phyloP scores from a whole-genome alignment of 75 land plant species.

The Selaginella tamariscina region DNA sequence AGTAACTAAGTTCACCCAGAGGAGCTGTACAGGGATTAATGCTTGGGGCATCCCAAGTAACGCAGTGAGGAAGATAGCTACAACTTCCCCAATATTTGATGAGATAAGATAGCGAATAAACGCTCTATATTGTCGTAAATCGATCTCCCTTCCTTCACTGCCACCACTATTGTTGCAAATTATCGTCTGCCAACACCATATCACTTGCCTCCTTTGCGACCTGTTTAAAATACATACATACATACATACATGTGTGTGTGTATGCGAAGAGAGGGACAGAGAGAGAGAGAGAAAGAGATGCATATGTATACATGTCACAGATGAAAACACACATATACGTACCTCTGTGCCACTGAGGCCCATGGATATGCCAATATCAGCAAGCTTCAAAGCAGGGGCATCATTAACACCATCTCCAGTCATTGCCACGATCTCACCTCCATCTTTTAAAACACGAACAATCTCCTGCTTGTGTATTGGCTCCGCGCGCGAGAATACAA shows the following conservation, averaged over 20 bases:
- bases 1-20: slow-evolving; percentile 10
- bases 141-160: neutral
- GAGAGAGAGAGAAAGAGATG: neutral
- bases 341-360: slow-evolving; percentile 14
- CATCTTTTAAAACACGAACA: neutral
- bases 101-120: slow-evolving; percentile 13
- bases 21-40: slow-evolving; percentile 10
- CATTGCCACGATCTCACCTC: slow-evolving; percentile 12
- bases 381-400: slow-evolving; percentile 9
- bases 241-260: too few species aligned
- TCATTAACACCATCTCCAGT: slow-evolving; percentile 11
- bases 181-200: slow-evolving; percentile 7
- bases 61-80: slow-evolving; percentile 9
- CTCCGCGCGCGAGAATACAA: neutral
- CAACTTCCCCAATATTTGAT: slow-evolving; percentile 8
- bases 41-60: slow-evolving; percentile 2
- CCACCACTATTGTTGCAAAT: slow-evolving; percentile 11
- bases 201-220: slow-evolving; percentile 10
- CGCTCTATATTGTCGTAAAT: slow-evolving; percentile 8
- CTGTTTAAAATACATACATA: neutral
- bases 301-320: too few species aligned
- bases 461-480: slow-evolving; percentile 10
- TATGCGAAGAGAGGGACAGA: neutral
- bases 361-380: slow-evolving; percentile 9
- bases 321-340: neutral